A percentile compares a stretch with the other conserved stretches of the same genome.
Evolutionary conservation across 345 rosid genomes (phyloP).

Genomic region (Populus ilicifolia): DNA sequence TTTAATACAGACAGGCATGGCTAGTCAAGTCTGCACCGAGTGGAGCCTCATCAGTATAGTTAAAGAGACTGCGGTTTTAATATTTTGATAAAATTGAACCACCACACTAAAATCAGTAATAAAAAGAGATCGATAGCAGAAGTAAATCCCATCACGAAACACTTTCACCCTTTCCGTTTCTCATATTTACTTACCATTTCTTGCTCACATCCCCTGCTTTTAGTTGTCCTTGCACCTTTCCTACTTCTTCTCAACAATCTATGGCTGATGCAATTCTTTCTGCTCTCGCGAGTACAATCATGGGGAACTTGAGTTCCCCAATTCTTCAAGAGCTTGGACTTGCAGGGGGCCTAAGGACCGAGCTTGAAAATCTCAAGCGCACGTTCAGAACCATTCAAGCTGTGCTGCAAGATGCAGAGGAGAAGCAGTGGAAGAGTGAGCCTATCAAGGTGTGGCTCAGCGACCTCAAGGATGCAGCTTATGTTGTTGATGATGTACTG

Average conservation of each 20-base stretch:
- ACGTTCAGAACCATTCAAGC: background rate
- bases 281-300: background rate
- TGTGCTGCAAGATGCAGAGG: constrained; percentile 17
- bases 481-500: constrained; percentile 5
- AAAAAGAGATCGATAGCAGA: too few relatives aligned
- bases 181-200: too few relatives aligned
- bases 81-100: too few relatives aligned
- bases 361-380: background rate
- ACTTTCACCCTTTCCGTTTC: too few relatives aligned
- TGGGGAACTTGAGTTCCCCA: background rate
- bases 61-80: too few relatives aligned
- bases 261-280: constrained; percentile 10
- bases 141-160: too few relatives aligned
- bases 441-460: background rate
- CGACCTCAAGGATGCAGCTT: background rate
- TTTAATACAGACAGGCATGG: too few relatives aligned
- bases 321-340: background rate
- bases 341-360: background rate
- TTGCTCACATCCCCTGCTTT: too few relatives aligned
- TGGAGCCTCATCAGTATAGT: too few relatives aligned
- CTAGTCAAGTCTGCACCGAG: too few relatives aligned
- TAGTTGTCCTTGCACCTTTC: too few relatives aligned
- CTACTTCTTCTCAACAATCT: background rate
- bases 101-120: too few relatives aligned
- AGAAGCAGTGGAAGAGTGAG: constrained; percentile 1